Base-by-base conservation (phyloP, 225 moss, liverwort and hornwort genomes). In the Lunularia cruciata region DNA sequence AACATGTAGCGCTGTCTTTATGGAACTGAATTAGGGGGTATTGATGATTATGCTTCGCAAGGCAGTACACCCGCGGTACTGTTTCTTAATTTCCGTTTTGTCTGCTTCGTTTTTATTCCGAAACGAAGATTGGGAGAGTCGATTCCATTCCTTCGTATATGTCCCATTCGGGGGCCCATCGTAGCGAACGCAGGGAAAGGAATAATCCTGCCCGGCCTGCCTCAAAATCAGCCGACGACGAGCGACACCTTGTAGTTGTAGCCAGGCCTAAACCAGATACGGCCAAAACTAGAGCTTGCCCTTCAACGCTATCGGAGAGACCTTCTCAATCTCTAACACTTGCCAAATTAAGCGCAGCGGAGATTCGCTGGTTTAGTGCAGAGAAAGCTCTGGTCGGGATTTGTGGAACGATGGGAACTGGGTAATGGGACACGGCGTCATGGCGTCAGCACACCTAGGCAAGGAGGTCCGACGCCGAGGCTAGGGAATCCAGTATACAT, bases 321-420 rank as follows among this genome's bases (percentile, higher is more conserved):
- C 56, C 25, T 20, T 2, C 9, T 27, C 26, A 8, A 20, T 0
- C 18, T 30, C 26, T 26, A 10, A 56, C 43, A 30, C 6, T 56
- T 31, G 56, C 26, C 30, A 56, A 31, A 56, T 56, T 4, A 56
- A 56, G 56, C 16, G 27, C 56, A 56, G 30, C 56, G 23, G 56
- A 56, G 26, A 56, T 18, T 18, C 48, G 18, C 48, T 48, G 48
- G 20, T 26, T 27, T 12, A 26, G 26, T 56, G 56, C 13, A 56
- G 9, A 7, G 11, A 8, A 27, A 56, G 20, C 56, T 27, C 8
- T 27, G 56, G 56, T 56, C 56, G 56, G 56, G 56, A 16, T 26
- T 56, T 31, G 8, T 56, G 15, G 56, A 56, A 56, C 56, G 28
- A 26, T 9, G 26, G 56, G 56, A 9, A 56, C 26, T 26, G 22